Evolutionary conservation across 2,329 filamentous ascomycete genomes (phyloP).

Genomic region (Macrophomina phaseolina): DNA sequence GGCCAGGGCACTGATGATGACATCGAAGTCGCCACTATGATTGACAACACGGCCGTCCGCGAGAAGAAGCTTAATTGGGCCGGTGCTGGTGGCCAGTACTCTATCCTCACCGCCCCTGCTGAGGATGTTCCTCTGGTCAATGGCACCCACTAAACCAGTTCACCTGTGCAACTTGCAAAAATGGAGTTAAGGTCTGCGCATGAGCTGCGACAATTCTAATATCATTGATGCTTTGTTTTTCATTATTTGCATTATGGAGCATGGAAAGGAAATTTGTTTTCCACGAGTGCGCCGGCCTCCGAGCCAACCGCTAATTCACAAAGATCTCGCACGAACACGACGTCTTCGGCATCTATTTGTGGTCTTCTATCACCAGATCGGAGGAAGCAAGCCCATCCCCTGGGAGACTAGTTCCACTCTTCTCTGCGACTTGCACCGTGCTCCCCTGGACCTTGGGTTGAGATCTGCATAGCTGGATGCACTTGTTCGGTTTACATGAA

Average conservation of each 20-base stretch:
- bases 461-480: no score
- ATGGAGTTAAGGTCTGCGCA: not conserved
- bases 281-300: not conserved
- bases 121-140: constrained; percentile 19
- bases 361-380: no score
- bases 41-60: constrained; percentile 83
- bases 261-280: not conserved
- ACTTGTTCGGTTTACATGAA: no score
- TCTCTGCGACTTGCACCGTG: no score
- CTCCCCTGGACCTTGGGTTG: no score
- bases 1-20: constrained; percentile 81
- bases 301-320: not conserved
- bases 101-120: constrained; percentile 60
- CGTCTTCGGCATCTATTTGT: no score
- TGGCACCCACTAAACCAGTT: not conserved
- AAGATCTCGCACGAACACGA: no score
- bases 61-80: constrained; percentile 76
- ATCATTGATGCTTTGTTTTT: not conserved
- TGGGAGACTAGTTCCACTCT: no score
- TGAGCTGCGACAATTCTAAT: not conserved
- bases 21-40: constrained; percentile 74
- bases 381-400: no score
- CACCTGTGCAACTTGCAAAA: not conserved
- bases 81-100: constrained; percentile 89
- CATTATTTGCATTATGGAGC: not conserved